phyloP scores from a whole-genome alignment of 2,329 filamentous ascomycete genomes.

The Pseudogymnoascus pannorum region DNA sequence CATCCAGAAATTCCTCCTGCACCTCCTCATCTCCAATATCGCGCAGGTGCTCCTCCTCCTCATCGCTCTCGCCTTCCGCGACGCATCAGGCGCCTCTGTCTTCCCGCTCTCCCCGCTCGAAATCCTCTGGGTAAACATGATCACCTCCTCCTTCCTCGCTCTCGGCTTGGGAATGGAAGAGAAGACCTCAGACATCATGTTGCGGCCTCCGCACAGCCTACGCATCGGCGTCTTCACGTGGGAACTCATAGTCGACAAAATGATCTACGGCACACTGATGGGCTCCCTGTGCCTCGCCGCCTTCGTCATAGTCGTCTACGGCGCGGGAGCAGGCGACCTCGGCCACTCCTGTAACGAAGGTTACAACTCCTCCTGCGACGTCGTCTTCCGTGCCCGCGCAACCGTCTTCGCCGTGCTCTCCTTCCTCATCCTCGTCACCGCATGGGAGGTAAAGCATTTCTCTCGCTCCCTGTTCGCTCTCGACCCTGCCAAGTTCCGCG shows the following conservation, averaged over 20 bases:
- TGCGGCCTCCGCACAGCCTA: conserved; percentile 56
- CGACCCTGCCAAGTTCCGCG: conserved; percentile 45
- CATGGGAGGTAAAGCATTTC: conserved; percentile 69
- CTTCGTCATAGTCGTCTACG: conserved; percentile 54
- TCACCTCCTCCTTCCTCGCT: conserved; percentile 64
- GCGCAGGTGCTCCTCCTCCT: conserved; percentile 63
- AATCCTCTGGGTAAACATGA: conserved; percentile 70
- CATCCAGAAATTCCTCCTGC: conserved; percentile 63
- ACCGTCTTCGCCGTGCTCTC: conserved; percentile 63
- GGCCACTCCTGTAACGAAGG: conserved; percentile 51
- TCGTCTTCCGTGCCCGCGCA: conserved; percentile 57
- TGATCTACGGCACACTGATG: conserved; percentile 58
- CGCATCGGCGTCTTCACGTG: conserved; percentile 54
- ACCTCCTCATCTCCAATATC: conserved; percentile 62
- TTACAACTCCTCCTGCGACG: conserved; percentile 42
- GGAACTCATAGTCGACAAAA: conserved; percentile 60
- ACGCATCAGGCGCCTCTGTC: conserved; percentile 49
- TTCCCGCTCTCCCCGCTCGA: conserved; percentile 67
- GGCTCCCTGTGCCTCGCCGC: conserved; percentile 53
- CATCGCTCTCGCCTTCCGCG: conserved; percentile 63
- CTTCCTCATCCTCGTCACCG: conserved; percentile 60
- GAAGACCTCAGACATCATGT: conserved; percentile 60
- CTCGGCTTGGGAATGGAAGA: conserved; percentile 66
- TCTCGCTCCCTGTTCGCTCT: conserved; percentile 63
- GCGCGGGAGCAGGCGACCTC: conserved; percentile 45